Evolutionary conservation across 2,329 filamentous ascomycete species (phyloP).

Genomic region (Dactylellina sp.): DNA sequence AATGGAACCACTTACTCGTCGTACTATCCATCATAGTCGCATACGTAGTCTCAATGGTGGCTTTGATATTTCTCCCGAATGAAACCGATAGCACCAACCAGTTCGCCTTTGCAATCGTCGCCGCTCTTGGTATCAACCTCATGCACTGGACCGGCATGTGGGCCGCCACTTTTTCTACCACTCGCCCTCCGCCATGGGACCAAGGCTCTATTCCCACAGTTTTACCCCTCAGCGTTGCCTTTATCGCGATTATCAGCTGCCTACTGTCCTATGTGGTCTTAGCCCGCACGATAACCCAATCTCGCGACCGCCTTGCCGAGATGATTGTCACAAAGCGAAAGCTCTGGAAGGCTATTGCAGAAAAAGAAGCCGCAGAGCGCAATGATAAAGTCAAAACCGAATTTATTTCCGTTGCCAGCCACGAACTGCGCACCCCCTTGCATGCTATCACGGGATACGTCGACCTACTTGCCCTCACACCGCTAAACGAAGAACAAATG

Average conservation of each 20-base stretch:
- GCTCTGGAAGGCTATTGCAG: constrained; percentile 52
- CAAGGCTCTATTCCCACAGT: constrained; percentile 42
- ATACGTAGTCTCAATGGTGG: constrained; percentile 44
- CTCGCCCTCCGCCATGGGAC: constrained; percentile 44
- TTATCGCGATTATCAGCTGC: constrained; percentile 54
- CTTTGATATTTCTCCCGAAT: constrained; percentile 46
- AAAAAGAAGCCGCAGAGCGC: constrained; percentile 54
- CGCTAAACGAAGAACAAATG: constrained; percentile 66
- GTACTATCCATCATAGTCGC: constrained; percentile 47
- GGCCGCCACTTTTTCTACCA: constrained; percentile 53
- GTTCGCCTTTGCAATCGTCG: constrained; percentile 46
- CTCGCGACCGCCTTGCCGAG: constrained; percentile 46
- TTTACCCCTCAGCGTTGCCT: constrained; percentile 49
- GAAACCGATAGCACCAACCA: constrained; percentile 33
- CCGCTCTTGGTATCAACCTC: constrained; percentile 45
- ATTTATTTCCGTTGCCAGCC: constrained; percentile 71
- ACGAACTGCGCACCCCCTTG: constrained; percentile 72
- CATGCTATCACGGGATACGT: constrained; percentile 72
- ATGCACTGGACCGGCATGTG: constrained; percentile 56
- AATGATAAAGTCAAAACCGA: constrained; percentile 69
- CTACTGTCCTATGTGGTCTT: constrained; percentile 54
- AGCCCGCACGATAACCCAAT: constrained; percentile 55
- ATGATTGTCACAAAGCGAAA: constrained; percentile 56
- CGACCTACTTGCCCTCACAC: constrained; percentile 69
- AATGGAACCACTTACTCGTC: constrained; percentile 37